A percentile compares a stretch with the other conserved stretches of the same genome.
phyloP scores from a whole-genome alignment of 495 filamentous ascomycete genomes.

The Podospora didyma region DNA sequence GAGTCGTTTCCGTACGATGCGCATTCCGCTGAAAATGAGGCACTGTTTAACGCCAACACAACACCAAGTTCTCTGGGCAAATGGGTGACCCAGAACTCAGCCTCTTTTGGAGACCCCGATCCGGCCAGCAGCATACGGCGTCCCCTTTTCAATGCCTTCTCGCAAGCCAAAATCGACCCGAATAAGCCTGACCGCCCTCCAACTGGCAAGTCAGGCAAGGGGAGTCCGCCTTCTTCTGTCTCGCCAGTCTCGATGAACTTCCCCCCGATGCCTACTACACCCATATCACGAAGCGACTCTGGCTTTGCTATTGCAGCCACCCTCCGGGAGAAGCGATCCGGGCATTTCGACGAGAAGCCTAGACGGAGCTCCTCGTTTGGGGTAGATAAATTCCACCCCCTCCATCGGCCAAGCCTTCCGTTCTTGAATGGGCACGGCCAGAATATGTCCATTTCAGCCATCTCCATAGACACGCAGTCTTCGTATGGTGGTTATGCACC shows the following conservation, averaged over 20 bases:
- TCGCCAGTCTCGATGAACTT: conserved; percentile 82
- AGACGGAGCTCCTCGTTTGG: conserved; percentile 89
- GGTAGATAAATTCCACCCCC: conserved; percentile 61
- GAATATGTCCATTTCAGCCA: conserved; percentile 77
- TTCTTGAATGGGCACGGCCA: conserved; percentile 75
- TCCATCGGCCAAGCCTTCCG: conserved; percentile 78
- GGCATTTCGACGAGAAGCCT: conserved; percentile 84
- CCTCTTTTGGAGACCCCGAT: conserved; percentile 71
- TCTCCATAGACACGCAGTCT: conserved; percentile 69
- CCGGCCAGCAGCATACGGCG: conserved; percentile 39
- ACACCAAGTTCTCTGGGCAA: conserved; percentile 70
- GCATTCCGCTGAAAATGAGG: conserved; percentile 79
- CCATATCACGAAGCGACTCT: conserved; percentile 83
- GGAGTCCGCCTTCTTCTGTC: conserved; percentile 77
- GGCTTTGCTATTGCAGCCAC: conserved; percentile 82
- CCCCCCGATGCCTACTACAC: conserved; percentile 66
- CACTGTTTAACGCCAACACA: conserved; percentile 69
- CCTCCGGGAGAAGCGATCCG: conserved; percentile 88
- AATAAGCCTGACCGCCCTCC: conserved; percentile 68
- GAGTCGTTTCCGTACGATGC: conserved; percentile 88
- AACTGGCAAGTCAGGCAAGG: conserved; percentile 72
- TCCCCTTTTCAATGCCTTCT: conserved; percentile 84
- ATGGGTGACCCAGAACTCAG: conserved; percentile 83
- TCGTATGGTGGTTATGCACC: conserved; percentile 82
- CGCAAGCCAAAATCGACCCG: conserved; percentile 66